Evolutionary conservation across 2,329 filamentous ascomycete genomes (phyloP), one percentile per base, ranked within the genome.

Genomic region (Dactylellina cionopaga): DNA sequence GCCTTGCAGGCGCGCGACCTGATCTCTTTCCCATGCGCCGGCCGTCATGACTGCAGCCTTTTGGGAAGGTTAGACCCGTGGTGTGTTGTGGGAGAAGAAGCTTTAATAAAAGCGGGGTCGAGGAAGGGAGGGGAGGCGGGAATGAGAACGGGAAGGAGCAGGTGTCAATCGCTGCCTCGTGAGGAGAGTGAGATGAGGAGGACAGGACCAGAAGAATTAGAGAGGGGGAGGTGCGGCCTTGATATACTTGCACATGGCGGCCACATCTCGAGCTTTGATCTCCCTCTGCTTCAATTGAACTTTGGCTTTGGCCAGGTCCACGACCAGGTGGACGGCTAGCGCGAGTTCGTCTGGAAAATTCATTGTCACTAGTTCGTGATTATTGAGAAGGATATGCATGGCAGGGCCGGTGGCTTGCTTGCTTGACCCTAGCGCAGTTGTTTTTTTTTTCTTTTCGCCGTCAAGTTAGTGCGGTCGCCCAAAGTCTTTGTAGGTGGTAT

Each of bases 1-100:
- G 39, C 65, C 65, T 27, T 70, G 65, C 24, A 63, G 65, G 65
- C 65, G 65, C 49, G 56, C 65, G 25, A 71, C 51, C 58, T 71
- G 56, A 35, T 64, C 66, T 39, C 43, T 64, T 31, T 71, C 65
- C 65, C 65, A 63, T 29, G 56, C 58, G 5, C 66, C 66, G 2
- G 58, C 51, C 44, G 66, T 58, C 66, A 71, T 71, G 52, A 19
- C 59, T 44, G 49, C 44, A 49, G 43, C 6, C 5, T 31, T 19
- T 15, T 33, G 33, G 65, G 35, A 19, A 43, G 13, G 17, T 25
- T 24, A 5, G 41, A 31, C 5, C 10, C n/a, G 15, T 25, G 55
- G 64, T 60, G 64, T 58, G 64, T 60, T 69, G 64, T 19, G 31
- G 25, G 51, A 24, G 13, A 13, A 17, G 6, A 19, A 15, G 7